Evolutionary conservation across 139 green algal genomes (phyloP).

Genomic region (Auxenochlorella pyrenoidosa): DNA sequence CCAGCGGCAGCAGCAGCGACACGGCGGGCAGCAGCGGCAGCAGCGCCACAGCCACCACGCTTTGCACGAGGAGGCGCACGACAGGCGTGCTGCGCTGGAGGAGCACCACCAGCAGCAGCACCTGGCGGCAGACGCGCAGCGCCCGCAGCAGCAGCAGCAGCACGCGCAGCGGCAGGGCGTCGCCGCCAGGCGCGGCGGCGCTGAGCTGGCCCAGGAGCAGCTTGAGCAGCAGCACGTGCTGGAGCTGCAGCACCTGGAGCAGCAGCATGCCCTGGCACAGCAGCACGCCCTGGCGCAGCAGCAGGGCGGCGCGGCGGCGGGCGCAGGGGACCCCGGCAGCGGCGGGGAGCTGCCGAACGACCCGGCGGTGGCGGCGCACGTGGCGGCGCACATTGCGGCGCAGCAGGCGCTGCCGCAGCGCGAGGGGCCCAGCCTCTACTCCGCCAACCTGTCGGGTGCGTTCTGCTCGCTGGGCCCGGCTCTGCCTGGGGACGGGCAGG

Average conservation of each 20-base stretch:
- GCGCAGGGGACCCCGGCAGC: background rate
- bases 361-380: background rate
- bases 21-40: background rate
- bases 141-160: too few relatives aligned
- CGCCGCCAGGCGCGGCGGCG: background rate
- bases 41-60: background rate
- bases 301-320: background rate
- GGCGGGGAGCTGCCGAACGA: background rate
- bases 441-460: slow-evolving; percentile 20
- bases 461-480: background rate
- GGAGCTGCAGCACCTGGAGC: background rate
- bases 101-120: slow-evolving; percentile 22
- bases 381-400: slow-evolving; percentile 23
- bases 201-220: background rate
- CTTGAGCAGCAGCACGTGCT: slow-evolving; percentile 11
- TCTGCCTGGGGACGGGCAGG: too few relatives aligned
- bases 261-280: background rate
- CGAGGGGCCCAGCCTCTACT: slow-evolving; percentile 20
- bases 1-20: slow-evolving; percentile 1
- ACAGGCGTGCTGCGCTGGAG: background rate
- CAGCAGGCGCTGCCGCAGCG: slow-evolving; percentile 33
- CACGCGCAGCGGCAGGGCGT: background rate
- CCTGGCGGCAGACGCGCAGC: background rate
- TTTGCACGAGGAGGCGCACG: background rate
- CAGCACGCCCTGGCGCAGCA: slow-evolving; percentile 3